A percentile compares a stretch with the other conserved stretches of the same genome.
Conservation (phyloP, 2,329 filamentous ascomycete genomes). For the Phialemonium atrogriseum region DNA sequence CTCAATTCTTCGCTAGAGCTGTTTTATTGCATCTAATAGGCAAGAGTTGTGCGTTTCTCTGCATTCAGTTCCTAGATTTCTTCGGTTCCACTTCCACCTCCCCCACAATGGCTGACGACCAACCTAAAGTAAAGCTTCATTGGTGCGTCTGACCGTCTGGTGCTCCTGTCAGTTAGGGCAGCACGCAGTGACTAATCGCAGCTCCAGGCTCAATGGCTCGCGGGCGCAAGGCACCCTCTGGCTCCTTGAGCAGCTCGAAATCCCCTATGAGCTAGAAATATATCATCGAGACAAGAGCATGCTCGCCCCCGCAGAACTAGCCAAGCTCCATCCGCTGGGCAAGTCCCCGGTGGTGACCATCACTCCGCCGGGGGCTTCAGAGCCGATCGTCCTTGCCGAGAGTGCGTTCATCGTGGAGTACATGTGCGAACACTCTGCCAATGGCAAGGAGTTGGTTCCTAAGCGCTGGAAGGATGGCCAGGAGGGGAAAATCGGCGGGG, state of each 20-base stretch:
- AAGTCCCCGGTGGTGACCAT: conserved; percentile 77
- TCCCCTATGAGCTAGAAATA: conserved; percentile 71
- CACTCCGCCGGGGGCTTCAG: conserved; percentile 26
- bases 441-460: conserved; percentile 40
- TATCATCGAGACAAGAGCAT: conserved; percentile 56
- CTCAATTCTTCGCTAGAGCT: too few species aligned
- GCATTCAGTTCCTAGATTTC: too few species aligned
- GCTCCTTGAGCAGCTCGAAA: conserved; percentile 74
- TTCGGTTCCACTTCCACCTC: too few species aligned
- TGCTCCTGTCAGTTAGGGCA: too few species aligned
- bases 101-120: conserved; percentile 3
- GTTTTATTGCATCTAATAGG: too few species aligned
- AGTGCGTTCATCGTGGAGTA: conserved; percentile 78
- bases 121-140: conserved; percentile 13
- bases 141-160: conserved; percentile 8
- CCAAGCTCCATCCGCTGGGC: conserved; percentile 73
- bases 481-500: conserved; percentile 48
- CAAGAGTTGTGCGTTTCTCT: too few species aligned
- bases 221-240: conserved; percentile 77
- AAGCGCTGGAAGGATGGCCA: conserved; percentile 47
- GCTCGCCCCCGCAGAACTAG: conserved; percentile 68
- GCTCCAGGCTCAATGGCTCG: conserved; percentile 78
- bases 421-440: conserved; percentile 56
- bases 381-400: conserved; percentile 64
- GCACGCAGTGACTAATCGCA: too few species aligned